Base-by-base conservation (phyloP, 2,329 filamentous ascomycete genomes). In the Colletotrichum truncatum region DNA sequence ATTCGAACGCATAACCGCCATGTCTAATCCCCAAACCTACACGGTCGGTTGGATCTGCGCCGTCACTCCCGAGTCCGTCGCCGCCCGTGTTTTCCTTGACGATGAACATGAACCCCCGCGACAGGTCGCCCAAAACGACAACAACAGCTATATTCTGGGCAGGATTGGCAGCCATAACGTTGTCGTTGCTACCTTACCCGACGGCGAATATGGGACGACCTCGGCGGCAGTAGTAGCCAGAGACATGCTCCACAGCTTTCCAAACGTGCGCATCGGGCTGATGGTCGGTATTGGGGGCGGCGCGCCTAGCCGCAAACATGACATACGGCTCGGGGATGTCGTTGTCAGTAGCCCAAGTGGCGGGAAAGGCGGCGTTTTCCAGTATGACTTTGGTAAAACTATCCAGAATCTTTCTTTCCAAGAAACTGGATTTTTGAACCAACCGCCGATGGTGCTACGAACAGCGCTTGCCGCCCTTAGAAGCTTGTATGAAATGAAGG, bases 171-270 rank as follows among this genome's bases (percentile, higher is more conserved):
- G 43, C 4, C 69, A 69, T 23, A 67, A 71, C 36, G 49, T 71
- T n/a, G 69, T 70, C 10, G 67, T 71, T 23, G 67, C 70, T 4
- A 30, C 57, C 1, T 30, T 72, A 26, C 70, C 69, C 0, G 12
- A 54, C 1, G 62, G 62, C 3, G 63, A 66, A 21, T 70, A 68
- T 36, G 69, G 69, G 11, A 56, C 45, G 3, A 18, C 18, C 18
- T 39, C 43, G 18, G 54, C 54, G 18, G 43, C 54, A 6, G 12
- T 25, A 14, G 53, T 25, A 3, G 32, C 38, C 4, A 32, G 38
- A 18, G 45, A 66, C 16, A 54, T 43, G 52, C 32, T 57, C 38
- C 58, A 49, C 52, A 48, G 39, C 52, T 66, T 39, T 38, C 58
- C 12, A 28, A 66, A 55, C 45, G 52, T 51, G 28, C 26, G 16